Percentiles rank a stretch among this genome's conserved stretches.
Conservation (phyloP, 495 filamentous ascomycete species). For the Tuber borchii region DNA sequence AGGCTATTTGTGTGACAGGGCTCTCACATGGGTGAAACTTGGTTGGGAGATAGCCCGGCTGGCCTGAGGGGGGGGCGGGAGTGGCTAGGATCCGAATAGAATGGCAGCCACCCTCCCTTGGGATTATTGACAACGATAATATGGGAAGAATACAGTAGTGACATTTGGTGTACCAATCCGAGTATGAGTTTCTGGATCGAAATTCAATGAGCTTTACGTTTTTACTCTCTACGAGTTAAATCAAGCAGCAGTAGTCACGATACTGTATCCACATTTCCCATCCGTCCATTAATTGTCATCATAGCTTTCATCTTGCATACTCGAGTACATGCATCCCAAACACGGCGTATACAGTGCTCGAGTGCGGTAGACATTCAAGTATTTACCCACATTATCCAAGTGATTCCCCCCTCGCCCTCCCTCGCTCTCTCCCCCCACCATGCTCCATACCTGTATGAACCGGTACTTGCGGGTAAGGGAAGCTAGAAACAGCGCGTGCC, state of each 20-base stretch:
- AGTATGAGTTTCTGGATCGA: background rate
- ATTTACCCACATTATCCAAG: background rate
- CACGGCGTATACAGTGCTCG: background rate
- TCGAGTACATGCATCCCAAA: background rate
- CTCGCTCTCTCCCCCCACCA: background rate
- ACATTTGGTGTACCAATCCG: background rate
- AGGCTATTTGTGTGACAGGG: slow-evolving; percentile 16
- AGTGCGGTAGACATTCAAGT: background rate
- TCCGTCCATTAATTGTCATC: background rate
- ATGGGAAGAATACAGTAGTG: background rate
- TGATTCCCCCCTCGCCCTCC: background rate
- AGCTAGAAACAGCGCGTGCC: background rate
- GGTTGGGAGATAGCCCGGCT: background rate
- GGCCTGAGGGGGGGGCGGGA: background rate
- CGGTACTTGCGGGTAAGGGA: background rate
- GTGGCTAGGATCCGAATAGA: background rate
- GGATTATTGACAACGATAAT: background rate
- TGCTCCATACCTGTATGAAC: background rate
- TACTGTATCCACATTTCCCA: background rate
- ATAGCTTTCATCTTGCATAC: background rate
- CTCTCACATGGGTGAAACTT: slow-evolving; percentile 16
- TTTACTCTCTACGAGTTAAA: background rate
- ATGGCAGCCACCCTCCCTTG: background rate
- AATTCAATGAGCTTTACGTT: background rate
- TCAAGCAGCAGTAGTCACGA: background rate